These are phyloP conservation scores for Candida golubevii DNA, from an alignment of 805 yeast genomes.

Conservation along the genomic window DNA sequence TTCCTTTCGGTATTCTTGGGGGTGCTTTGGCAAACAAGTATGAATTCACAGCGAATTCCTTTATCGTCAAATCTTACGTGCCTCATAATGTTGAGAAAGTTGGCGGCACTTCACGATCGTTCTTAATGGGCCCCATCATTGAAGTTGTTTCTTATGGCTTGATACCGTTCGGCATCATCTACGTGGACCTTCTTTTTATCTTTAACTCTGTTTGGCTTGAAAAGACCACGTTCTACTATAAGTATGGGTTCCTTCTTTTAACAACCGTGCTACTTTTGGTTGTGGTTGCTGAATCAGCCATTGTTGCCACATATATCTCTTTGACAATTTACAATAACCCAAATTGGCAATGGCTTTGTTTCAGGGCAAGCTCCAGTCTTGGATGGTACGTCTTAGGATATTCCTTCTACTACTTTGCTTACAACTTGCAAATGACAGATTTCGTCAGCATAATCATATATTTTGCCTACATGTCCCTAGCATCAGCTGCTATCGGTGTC, in stretches of 20 bases:
- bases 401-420: conserved; percentile 60
- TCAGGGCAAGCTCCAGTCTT: conserved; percentile 62
- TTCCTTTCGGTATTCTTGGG: conserved; percentile 75
- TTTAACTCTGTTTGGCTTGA: conserved; percentile 78
- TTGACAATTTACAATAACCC: conserved; percentile 51
- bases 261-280: conserved; percentile 57
- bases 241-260: conserved; percentile 71
- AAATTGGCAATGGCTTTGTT: conserved; percentile 83
- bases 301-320: conserved; percentile 63
- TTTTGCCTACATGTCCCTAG: conserved; percentile 65
- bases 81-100: not conserved
- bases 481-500: conserved; percentile 58
- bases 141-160: conserved; percentile 55
- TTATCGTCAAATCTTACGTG: conserved; percentile 13
- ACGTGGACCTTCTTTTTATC: conserved; percentile 69
- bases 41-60: conserved; percentile 22
- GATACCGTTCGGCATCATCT: conserved; percentile 76
- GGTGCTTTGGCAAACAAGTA: conserved; percentile 48
- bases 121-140: conserved; percentile 21
- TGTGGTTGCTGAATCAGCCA: conserved; percentile 66
- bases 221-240: conserved; percentile 70
- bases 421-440: conserved; percentile 57
- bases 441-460: conserved; percentile 64
- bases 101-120: conserved; percentile 14
- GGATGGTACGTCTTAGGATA: conserved; percentile 68